phyloP scores from a whole-genome alignment of 169 alveolate species.

The Eimeria acervulina region DNA sequence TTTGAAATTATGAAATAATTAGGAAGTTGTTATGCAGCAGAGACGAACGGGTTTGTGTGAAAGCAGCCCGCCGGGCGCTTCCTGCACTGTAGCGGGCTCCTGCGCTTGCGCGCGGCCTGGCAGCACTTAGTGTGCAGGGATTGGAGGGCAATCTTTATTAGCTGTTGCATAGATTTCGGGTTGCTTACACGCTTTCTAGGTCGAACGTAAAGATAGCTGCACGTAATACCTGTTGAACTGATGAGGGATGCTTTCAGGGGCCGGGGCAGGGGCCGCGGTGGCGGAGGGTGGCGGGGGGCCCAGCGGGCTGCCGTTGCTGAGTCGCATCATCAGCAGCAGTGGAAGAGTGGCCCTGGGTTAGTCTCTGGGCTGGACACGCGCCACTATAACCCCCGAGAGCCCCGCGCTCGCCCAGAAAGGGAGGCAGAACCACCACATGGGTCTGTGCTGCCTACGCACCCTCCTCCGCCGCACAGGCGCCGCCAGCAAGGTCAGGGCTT shows the following conservation, averaged over 20 bases:
- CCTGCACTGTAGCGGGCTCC: constrained; percentile 65
- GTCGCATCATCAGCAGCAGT: constrained; percentile 55
- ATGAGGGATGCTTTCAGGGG: constrained; percentile 79
- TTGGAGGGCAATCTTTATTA: constrained; percentile 34
- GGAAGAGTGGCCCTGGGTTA: constrained; percentile 76
- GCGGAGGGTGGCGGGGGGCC: constrained; percentile 77
- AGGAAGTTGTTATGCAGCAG: constrained; percentile 47
- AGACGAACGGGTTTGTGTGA: constrained; percentile 42
- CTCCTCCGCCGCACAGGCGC: constrained; percentile 52
- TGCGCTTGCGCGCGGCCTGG: constrained; percentile 67
- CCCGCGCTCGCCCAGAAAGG: constrained; percentile 61
- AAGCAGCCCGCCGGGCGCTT: constrained; percentile 72
- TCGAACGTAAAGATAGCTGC: constrained; percentile 51
- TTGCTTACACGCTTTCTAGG: constrained; percentile 71
- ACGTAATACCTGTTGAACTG: constrained; percentile 29
- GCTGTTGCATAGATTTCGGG: constrained; percentile 63
- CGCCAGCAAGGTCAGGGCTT: constrained; percentile 65
- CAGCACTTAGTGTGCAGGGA: constrained; percentile 78
- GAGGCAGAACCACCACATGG: constrained; percentile 75
- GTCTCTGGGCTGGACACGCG: constrained; percentile 72
- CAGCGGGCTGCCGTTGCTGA: constrained; percentile 54
- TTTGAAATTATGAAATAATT: constrained; percentile 20
- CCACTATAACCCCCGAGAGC: constrained; percentile 73
- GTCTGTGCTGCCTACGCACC: constrained; percentile 17
- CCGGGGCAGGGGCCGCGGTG: constrained; percentile 75